These are phyloP conservation scores for Psilocybe subaeruginosa DNA, from an alignment of 768 basidiomycete genomes.

Conservation along the genomic window DNA sequence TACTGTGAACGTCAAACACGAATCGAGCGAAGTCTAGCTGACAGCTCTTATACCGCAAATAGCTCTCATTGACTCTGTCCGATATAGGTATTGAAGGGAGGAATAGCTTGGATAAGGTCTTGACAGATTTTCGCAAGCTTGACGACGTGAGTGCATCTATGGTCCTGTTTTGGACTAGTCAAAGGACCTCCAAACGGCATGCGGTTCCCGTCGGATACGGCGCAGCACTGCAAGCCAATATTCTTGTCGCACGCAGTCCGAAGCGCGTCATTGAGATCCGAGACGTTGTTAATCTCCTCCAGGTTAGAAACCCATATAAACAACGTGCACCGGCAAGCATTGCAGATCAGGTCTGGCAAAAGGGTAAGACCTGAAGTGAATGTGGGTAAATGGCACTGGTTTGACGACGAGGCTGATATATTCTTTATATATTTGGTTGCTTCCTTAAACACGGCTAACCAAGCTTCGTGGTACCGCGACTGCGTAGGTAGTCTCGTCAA, in stretches of 20 bases:
- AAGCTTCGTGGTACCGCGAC: slow-evolving; percentile 14
- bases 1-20: no score
- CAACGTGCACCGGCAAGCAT: slow-evolving; percentile 4
- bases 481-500: neutral
- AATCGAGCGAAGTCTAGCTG: no score
- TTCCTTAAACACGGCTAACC: slow-evolving; percentile 2
- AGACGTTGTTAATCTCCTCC: neutral
- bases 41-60: no score
- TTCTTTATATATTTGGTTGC: slow-evolving; percentile 2
- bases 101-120: neutral
- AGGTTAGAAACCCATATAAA: slow-evolving; percentile 4
- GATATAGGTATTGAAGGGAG: neutral
- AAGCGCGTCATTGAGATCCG: neutral
- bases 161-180: neutral
- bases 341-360: neutral
- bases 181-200: neutral
- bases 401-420: neutral
- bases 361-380: neutral
- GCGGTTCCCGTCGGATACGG: neutral
- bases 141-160: slow-evolving; percentile 3
- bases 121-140: neutral
- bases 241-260: neutral
- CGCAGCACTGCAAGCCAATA: neutral
- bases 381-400: neutral
- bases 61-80: neutral